Evolutionary conservation across 305 asterid genomes (phyloP), one percentile per base, ranked within the genome.

Genomic region (Fraxinus latifolia): DNA sequence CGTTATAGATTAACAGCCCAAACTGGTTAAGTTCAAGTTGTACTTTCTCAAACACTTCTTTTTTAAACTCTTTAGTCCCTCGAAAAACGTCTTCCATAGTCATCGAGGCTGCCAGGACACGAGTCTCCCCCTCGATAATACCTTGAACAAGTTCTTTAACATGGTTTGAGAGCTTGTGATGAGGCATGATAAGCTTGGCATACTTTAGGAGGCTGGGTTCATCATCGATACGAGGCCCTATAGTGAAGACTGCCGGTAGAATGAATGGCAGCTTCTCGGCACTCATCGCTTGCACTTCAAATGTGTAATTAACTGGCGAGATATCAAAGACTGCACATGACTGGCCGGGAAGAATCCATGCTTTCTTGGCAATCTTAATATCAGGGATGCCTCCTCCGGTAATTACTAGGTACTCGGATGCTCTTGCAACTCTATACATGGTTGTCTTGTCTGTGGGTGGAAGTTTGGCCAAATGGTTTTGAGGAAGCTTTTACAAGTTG

Each of bases 71-170:
- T 80, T 88, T 86, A 71, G 89, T 81, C n/a, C 90, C 90, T 77
- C 5, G 77, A 53, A 87, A 87, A 14, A 85, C 71, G 42, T 87
- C 82, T 53, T 87, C 90, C 90, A 87, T 87, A 3, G 89, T 87
- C 89, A 87, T 85, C n/a, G 90, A 82, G 27, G 90, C 90, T 0
- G 87, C 83, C 5, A 85, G 85, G n/a, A 87, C 91, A 0, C 89
- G 80, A 23, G 91, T 88, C 62, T 86, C 91, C 0, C 91, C 91
- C 80, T 86, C 89, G 74, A 86, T 86, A 68, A 82, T 42, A 7
- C 89, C 90, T 83, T 84, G 87, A 33, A 85, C 88, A 2, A 89
- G 88, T 17, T 89, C 88, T 25, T 27, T 27, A 27, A 27, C 29
- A 27, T 27, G 29, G 83, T 82, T 25, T 4, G 89, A 82, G 82